Evolutionary conservation across 225 moss, liverwort and hornwort species (phyloP).

Genomic region (Thuidium tamariscinum): DNA sequence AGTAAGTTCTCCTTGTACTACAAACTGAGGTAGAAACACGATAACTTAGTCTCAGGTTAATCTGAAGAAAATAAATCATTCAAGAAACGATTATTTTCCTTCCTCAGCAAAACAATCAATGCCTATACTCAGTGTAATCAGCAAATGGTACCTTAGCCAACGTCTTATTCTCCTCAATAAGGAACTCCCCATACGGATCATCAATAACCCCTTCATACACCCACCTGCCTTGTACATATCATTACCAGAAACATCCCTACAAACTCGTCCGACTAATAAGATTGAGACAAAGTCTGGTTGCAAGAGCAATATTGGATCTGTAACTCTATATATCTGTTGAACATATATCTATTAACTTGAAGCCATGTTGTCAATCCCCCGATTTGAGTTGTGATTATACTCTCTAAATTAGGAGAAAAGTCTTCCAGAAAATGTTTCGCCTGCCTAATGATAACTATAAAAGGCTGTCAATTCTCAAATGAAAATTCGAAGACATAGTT

Average conservation of each 20-base stretch:
- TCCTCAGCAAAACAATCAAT: not conserved
- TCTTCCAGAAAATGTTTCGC: not conserved
- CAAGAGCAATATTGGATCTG: not conserved
- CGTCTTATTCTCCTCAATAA: conserved; percentile 84
- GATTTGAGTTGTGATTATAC: not conserved
- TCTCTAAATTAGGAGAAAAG: not conserved
- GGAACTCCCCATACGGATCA: conserved; percentile 92
- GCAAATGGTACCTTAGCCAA: conserved; percentile 61
- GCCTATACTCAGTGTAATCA: not conserved
- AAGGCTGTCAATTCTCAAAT: not conserved
- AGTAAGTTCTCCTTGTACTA: not conserved
- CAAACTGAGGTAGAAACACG: not conserved
- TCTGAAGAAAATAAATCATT: not conserved
- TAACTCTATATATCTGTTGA: not conserved
- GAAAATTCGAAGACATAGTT: not conserved
- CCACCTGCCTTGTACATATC: conserved; percentile 55
- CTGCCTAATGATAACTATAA: not conserved
- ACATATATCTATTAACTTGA: not conserved
- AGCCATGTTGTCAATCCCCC: not conserved
- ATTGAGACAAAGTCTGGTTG: not conserved
- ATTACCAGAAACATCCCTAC: not conserved
- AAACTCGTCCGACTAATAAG: not conserved
- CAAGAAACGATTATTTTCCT: not conserved
- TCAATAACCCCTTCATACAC: conserved; percentile 83
- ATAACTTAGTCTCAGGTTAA: not conserved